Conservation (phyloP, 345 rosid genomes). For the Linum lewisii region DNA sequence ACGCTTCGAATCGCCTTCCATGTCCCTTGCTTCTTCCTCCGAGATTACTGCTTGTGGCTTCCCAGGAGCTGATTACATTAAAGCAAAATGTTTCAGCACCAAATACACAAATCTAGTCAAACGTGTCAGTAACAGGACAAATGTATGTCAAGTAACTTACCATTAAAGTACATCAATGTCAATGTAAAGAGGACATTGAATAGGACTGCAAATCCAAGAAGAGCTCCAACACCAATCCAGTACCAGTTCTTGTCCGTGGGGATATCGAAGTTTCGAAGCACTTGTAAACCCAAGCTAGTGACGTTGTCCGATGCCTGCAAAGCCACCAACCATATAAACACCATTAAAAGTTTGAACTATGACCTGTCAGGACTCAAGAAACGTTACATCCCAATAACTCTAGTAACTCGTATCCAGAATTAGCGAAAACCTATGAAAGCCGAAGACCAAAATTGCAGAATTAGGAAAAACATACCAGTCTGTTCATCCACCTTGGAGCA, state of each 20-base stretch:
- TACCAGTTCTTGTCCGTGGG: constrained; percentile 55
- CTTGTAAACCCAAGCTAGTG: constrained; percentile 47
- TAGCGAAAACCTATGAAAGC: neutral
- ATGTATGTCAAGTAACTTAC: constrained; percentile 30
- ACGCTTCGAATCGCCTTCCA: constrained; percentile 21
- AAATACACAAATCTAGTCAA: too few relatives aligned
- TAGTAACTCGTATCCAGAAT: neutral
- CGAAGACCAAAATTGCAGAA: neutral
- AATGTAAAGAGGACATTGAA: constrained; percentile 69
- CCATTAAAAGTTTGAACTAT: too few relatives aligned
- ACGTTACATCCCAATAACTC: too few relatives aligned
- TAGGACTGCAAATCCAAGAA: constrained; percentile 54
- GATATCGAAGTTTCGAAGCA: constrained; percentile 44
- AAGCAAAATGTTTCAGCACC: too few relatives aligned
- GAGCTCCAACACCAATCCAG: constrained; percentile 66
- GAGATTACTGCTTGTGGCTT: constrained; percentile 54
- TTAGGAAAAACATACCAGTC: constrained; percentile 25
- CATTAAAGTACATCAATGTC: constrained; percentile 49
- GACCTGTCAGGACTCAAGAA: too few relatives aligned
- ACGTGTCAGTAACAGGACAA: neutral
- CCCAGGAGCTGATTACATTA: constrained; percentile 43
- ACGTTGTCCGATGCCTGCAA: constrained; percentile 47
- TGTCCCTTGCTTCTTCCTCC: constrained; percentile 39
- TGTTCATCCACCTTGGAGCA: constrained; percentile 80
- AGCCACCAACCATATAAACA: neutral